These are phyloP conservation scores for Leccinum uliginosum DNA, from an alignment of 768 basidiomycete genomes.

Conservation along the genomic window DNA sequence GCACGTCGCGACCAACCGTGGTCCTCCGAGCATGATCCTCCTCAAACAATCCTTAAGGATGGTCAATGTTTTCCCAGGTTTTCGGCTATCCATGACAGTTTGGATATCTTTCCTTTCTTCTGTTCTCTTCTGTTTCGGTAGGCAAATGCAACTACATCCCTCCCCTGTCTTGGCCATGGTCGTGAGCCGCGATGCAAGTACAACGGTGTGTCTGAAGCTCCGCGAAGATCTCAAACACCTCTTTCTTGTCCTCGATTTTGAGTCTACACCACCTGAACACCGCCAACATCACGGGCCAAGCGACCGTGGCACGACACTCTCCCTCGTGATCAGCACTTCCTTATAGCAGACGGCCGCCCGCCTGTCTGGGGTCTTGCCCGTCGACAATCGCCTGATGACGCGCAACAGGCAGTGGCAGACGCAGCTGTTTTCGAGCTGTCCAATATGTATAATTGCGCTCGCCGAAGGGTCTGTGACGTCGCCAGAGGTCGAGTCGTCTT, in stretches of 20 bases:
- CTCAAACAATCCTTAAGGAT: conserved; percentile 31
- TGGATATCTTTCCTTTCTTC: not conserved
- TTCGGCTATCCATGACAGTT: not conserved
- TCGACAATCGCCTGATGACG: conserved; percentile 41
- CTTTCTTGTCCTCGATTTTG: conserved; percentile 62
- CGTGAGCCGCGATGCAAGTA: conserved; percentile 61
- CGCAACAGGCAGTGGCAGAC: conserved; percentile 58
- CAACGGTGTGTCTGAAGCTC: conserved; percentile 47
- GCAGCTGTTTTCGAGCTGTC: conserved; percentile 53
- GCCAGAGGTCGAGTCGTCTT: conserved; percentile 21
- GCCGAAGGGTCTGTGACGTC: conserved; percentile 13
- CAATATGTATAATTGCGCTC: conserved; percentile 50
- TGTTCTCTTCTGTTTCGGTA: conserved; percentile 6
- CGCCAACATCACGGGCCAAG: conserved; percentile 17
- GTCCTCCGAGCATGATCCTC: conserved; percentile 32
- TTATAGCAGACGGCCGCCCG: conserved; percentile 41
- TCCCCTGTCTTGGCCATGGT: conserved; percentile 34
- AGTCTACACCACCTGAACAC: conserved; percentile 34
- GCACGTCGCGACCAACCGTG: conserved; percentile 26
- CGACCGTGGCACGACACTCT: conserved; percentile 27
- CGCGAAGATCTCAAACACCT: conserved; percentile 28
- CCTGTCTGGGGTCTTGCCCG: conserved; percentile 42
- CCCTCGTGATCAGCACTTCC: conserved; percentile 48
- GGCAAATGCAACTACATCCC: conserved; percentile 20
- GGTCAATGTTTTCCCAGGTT: not conserved